These are phyloP conservation scores for Mrakia frigida DNA, from an alignment of 768 basidiomycete genomes.

Conservation along the genomic window DNA sequence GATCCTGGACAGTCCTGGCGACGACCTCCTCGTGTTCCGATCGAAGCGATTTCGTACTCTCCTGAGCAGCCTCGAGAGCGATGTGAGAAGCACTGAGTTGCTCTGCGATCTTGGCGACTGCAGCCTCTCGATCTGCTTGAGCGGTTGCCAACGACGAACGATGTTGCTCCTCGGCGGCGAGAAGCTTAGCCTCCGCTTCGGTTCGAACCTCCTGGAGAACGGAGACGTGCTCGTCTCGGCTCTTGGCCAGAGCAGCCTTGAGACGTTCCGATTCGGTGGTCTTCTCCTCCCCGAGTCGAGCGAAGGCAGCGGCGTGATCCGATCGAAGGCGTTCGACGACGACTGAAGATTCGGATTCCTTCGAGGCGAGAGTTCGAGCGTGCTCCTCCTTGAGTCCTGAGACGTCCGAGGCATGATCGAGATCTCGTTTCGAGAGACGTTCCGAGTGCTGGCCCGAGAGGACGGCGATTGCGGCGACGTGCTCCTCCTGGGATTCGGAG, in stretches of 20 bases:
- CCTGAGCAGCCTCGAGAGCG: constrained; percentile 38
- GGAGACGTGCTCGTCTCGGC: constrained; percentile 26
- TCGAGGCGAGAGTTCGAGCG: constrained; percentile 51
- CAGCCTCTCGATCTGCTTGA: constrained; percentile 55
- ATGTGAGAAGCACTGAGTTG: constrained; percentile 16
- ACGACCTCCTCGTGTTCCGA: constrained; percentile 54
- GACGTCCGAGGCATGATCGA: constrained; percentile 39
- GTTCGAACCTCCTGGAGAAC: constrained; percentile 21
- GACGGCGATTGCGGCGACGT: constrained; percentile 56
- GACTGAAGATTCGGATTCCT: constrained; percentile 58
- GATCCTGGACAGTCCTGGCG: constrained; percentile 34
- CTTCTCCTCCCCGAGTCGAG: constrained; percentile 51
- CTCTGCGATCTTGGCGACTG: constrained; percentile 49
- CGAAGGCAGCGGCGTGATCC: constrained; percentile 44
- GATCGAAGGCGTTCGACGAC: constrained; percentile 34
- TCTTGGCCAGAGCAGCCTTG: constrained; percentile 20
- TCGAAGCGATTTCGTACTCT: background rate
- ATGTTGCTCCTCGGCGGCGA: constrained; percentile 43
- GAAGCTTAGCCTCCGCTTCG: background rate
- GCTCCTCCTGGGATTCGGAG: constrained; percentile 66
- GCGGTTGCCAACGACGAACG: constrained; percentile 51
- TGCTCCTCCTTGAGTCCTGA: constrained; percentile 65
- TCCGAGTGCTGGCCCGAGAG: constrained; percentile 58
- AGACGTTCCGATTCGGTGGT: constrained; percentile 47
- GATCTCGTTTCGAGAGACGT: background rate